phyloP scores from a whole-genome alignment of 148 eudicot genomes.

The Spergularia marina region DNA sequence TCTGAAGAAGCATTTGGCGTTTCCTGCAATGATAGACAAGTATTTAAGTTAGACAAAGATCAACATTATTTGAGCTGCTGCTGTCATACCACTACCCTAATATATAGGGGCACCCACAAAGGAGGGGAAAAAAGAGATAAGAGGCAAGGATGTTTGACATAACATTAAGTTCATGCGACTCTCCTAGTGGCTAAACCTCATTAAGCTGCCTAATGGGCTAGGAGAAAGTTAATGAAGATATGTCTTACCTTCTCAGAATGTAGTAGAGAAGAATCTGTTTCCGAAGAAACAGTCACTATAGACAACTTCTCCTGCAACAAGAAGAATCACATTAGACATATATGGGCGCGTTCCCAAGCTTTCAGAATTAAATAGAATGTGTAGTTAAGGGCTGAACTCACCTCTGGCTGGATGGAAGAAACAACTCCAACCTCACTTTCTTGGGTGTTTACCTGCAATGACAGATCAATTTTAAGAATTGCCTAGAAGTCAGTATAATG shows the following conservation, averaged over 20 bases:
- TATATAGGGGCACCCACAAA: too few species aligned
- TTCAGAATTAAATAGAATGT: not conserved
- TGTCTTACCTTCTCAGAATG: conserved; percentile 19
- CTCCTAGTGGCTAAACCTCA: too few species aligned
- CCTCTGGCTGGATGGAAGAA: conserved; percentile 22
- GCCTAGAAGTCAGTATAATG: not conserved
- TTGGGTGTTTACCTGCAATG: conserved; percentile 19
- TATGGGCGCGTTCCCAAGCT: not conserved
- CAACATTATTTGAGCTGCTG: not conserved
- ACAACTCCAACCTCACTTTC: conserved; percentile 19
- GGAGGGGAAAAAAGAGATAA: too few species aligned
- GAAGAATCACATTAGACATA: not conserved
- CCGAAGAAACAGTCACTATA: not conserved
- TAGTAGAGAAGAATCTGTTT: conserved; percentile 17
- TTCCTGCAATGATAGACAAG: conserved; percentile 23
- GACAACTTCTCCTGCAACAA: conserved; percentile 20
- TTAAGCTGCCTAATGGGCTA: not conserved
- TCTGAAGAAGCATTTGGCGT: conserved; percentile 18
- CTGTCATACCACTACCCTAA: too few species aligned
- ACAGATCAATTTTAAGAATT: not conserved
- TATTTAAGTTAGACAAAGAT: not conserved
- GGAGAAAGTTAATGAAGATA: not conserved
- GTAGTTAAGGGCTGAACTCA: conserved; percentile 1
- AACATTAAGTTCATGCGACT: too few species aligned
- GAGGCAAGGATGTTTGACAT: too few species aligned